Percentiles rank a stretch among this genome's conserved stretches.
phyloP scores from a whole-genome alignment of 2,329 filamentous ascomycete species.

The Polytolypa hystricis region DNA sequence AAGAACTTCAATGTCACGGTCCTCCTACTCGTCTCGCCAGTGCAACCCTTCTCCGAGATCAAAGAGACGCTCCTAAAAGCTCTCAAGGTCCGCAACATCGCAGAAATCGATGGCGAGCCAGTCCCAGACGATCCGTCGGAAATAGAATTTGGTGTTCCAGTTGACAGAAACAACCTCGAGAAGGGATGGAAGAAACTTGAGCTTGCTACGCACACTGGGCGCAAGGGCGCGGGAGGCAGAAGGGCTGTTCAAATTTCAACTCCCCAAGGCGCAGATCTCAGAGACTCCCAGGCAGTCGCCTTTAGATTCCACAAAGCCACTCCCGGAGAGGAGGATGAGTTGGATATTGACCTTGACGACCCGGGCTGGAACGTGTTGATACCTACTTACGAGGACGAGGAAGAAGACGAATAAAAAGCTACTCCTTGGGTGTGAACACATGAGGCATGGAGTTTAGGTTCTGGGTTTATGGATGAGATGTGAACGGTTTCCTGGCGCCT shows the following conservation, averaged over 20 bases:
- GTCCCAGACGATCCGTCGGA: slow-evolving; percentile 30
- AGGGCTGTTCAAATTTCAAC: slow-evolving; percentile 22
- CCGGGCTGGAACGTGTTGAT: slow-evolving; percentile 14
- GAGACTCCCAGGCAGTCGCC: slow-evolving; percentile 30
- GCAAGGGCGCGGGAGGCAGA: slow-evolving; percentile 17
- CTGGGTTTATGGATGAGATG: background rate
- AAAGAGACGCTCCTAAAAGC: slow-evolving; percentile 48
- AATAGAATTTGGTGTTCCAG: slow-evolving; percentile 37
- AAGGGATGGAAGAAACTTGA: slow-evolving; percentile 40
- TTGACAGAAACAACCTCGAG: slow-evolving; percentile 37
- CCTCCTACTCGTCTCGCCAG: slow-evolving; percentile 53
- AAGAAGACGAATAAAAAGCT: slow-evolving; percentile 8
- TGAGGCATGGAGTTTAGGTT: background rate
- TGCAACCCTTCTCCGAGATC: slow-evolving; percentile 46
- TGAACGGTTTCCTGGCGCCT: no score
- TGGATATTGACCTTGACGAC: slow-evolving; percentile 23
- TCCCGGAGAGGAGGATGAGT: slow-evolving; percentile 21
- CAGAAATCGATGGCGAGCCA: slow-evolving; percentile 26
- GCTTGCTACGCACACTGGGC: slow-evolving; percentile 19
- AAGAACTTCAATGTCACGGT: slow-evolving; percentile 63
- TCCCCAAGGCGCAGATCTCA: slow-evolving; percentile 25
- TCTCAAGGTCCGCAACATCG: slow-evolving; percentile 37
- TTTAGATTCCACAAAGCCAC: slow-evolving; percentile 27
- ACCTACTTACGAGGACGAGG: slow-evolving; percentile 12
- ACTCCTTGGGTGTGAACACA: background rate